Evolutionary conservation across 345 rosid genomes (phyloP), one percentile per base, ranked within the genome.

Genomic region (Heritiera littoralis): DNA sequence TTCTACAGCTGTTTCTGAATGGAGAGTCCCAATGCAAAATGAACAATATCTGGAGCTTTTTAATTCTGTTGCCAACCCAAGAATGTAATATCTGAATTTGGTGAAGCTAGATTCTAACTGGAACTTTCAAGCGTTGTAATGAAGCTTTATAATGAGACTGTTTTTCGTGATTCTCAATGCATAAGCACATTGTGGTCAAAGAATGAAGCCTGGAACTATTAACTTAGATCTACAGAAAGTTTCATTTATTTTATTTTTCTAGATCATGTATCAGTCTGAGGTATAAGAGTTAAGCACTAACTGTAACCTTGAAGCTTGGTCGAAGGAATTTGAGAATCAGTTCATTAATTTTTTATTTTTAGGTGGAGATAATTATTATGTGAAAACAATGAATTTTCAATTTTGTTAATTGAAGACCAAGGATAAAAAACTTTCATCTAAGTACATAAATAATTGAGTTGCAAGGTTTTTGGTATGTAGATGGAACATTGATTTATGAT

Each of bases 91-190:
- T 20, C 6, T 43, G 3, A 43, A 43, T 43, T 67, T 67, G 7
- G 14, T 66, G 14, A n/a, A 23, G 51, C 49, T 17, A 66, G 71
- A 30, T 66, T 40, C 6, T 43, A 45, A 66, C 49, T 40, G 71
- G 9, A 40, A 38, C 23, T 41, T 67, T 41, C 30, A 66, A 48
- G 56, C 40, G 2, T 23, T 56, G 55, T 12, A 11, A 5, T 3
- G 74, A 70, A 70, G 74, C 43, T 3, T 70, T 28, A 7, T 70
- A 23, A 70, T 70, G 59, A 48, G 7, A 48, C 35, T 70, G 23
- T 70, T 70, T 48, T 46, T 56, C 14, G n/a, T 70, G 59, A 20
- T 49, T 51, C 55, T 12, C 17, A 3, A 14, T 8, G 55, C 14
- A 35, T 6, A 10, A 43, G 52, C 17, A n/a, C 9, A 43, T n/a